Percentiles rank a stretch among this genome's conserved stretches.
Conservation (phyloP, 768 basidiomycete species). For the Stropharia rugosoannulata region DNA sequence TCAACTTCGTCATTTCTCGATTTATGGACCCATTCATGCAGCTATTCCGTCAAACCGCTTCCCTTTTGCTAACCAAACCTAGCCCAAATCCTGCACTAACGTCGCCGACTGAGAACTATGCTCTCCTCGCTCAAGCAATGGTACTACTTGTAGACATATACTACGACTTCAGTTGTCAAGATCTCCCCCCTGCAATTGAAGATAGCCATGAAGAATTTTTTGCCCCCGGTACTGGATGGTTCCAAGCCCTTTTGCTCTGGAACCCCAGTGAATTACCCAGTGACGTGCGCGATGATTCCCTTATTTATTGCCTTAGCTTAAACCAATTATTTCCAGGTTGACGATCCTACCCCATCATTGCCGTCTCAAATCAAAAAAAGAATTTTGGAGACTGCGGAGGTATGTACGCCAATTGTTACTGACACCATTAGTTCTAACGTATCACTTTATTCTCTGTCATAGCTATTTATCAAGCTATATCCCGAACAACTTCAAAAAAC, state of each 20-base stretch:
- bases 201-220: conserved; percentile 87
- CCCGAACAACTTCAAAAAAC: conserved; percentile 72
- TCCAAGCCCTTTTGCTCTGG: conserved; percentile 82
- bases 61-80: conserved; percentile 45
- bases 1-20: conserved; percentile 84
- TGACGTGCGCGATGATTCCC: conserved; percentile 45
- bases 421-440: not conserved
- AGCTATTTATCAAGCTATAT: conserved; percentile 84
- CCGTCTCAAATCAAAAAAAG: conserved; percentile 87
- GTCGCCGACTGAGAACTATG: conserved; percentile 37
- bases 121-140: conserved; percentile 69
- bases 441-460: conserved; percentile 3
- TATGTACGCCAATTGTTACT: conserved; percentile 28
- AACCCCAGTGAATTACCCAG: conserved; percentile 64
- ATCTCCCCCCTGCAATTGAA: conserved; percentile 92
- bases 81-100: conserved; percentile 32
- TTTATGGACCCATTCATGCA: conserved; percentile 85
- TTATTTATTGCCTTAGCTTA: conserved; percentile 2
- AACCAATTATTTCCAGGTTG: conserved; percentile 46
- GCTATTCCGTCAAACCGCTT: conserved; percentile 71
- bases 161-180: conserved; percentile 93
- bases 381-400: conserved; percentile 90
- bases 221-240: conserved; percentile 62
- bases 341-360: conserved; percentile 82
- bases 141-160: conserved; percentile 82